Percentiles rank a stretch among this genome's conserved stretches.
These are phyloP conservation scores for Blastobotrys ciferrii DNA, from an alignment of 1,139 yeast species.

Conservation along the genomic window DNA sequence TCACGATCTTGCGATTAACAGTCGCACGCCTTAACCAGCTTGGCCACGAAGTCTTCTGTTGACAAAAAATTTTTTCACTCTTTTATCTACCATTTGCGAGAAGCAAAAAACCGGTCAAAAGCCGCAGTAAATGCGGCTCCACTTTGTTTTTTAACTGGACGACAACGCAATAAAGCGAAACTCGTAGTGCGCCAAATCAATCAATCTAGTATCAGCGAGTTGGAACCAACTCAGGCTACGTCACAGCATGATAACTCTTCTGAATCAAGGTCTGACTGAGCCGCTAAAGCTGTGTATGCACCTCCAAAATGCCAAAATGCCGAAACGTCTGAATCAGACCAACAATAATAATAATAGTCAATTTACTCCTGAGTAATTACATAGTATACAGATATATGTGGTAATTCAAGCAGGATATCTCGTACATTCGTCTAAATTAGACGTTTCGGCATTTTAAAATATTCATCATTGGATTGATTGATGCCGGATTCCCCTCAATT, in stretches of 20 bases:
- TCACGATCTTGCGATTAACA: constrained; percentile 12
- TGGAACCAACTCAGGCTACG: no score
- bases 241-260: background rate
- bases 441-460: no score
- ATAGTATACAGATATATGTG: no score
- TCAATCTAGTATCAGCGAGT: no score
- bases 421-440: no score
- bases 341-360: no score
- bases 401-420: no score
- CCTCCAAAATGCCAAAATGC: background rate
- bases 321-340: background rate
- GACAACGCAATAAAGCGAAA: no score
- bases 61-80: background rate
- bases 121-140: background rate
- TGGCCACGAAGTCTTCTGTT: constrained; percentile 9
- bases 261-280: background rate
- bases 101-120: background rate
- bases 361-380: no score
- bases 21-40: constrained; percentile 13
- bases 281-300: background rate
- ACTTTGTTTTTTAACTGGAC: background rate
- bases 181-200: no score
- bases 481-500: no score
- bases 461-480: no score
- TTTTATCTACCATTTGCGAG: background rate